Evolutionary conservation across 805 yeast genomes (phyloP).

Genomic region (Candida quercuum): DNA sequence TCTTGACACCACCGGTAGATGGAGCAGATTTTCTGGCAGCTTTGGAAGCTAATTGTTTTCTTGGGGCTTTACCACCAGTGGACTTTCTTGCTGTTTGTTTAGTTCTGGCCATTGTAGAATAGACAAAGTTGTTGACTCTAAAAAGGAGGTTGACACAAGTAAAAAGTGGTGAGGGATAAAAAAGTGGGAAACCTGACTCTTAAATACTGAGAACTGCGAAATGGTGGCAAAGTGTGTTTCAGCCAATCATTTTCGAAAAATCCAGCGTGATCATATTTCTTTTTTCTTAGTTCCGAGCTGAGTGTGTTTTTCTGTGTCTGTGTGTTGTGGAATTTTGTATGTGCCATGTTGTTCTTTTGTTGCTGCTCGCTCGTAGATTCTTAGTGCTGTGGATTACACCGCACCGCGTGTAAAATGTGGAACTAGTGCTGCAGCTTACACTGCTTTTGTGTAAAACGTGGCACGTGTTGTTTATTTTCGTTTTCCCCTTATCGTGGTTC

Average conservation of each 20-base stretch:
- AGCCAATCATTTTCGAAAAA: neutral
- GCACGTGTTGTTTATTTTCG: neutral
- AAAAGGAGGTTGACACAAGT: neutral
- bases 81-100: conserved; percentile 94
- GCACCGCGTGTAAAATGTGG: neutral
- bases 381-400: conserved; percentile 1
- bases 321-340: neutral
- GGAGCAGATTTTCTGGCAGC: conserved; percentile 94
- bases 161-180: neutral
- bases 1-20: conserved; percentile 88
- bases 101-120: conserved; percentile 76
- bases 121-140: conserved; percentile 12
- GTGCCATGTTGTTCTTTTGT: neutral
- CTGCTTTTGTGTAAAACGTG: neutral
- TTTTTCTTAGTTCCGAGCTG: neutral
- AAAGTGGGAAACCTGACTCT: conserved; percentile 1
- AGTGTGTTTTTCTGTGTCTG: neutral
- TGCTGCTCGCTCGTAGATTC: neutral
- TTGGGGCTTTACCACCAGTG: conserved; percentile 95
- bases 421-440: neutral
- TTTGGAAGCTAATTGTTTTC: conserved; percentile 88
- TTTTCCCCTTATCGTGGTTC: too few species aligned
- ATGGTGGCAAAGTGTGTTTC: conserved; percentile 1
- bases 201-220: neutral
- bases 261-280: too few species aligned